phyloP scores from a whole-genome alignment of 768 basidiomycete species.

The Agaricus subrufescens region DNA sequence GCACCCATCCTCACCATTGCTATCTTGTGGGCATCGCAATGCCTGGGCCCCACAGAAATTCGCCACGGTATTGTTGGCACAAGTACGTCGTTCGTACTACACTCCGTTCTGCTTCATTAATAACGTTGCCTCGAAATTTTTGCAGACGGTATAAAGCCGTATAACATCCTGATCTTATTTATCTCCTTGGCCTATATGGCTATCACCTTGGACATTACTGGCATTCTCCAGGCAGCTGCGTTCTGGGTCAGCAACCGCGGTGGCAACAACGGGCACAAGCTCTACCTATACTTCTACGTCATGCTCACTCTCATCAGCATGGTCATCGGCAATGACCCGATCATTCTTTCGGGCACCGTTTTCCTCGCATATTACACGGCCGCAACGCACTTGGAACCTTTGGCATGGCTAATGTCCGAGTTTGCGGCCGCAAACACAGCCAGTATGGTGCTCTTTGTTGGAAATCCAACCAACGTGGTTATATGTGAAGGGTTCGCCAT shows the following conservation, averaged over 20 bases:
- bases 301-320: conserved; percentile 77
- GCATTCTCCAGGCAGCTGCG: conserved; percentile 80
- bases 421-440: conserved; percentile 80
- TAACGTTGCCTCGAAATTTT: conserved; percentile 13
- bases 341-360: conserved; percentile 87
- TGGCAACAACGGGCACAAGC: conserved; percentile 61
- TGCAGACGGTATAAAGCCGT: conserved; percentile 73
- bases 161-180: conserved; percentile 92
- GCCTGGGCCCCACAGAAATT: conserved; percentile 45
- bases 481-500: conserved; percentile 83
- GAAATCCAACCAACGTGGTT: conserved; percentile 93
- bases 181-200: conserved; percentile 91
- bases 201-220: conserved; percentile 86
- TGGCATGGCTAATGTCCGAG: conserved; percentile 69
- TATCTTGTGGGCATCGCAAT: conserved; percentile 52
- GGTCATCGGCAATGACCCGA: conserved; percentile 89
- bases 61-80: conserved; percentile 69
- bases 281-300: conserved; percentile 79
- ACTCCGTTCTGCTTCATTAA: not conserved
- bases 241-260: conserved; percentile 85
- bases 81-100: conserved; percentile 10
- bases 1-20: conserved; percentile 50
- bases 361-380: conserved; percentile 88
- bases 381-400: conserved; percentile 51
- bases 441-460: conserved; percentile 71